Percentiles rank a stretch among this genome's conserved stretches.
Conservation (phyloP, 2,329 filamentous ascomycete species). For the Penicillium capsulatum region DNA sequence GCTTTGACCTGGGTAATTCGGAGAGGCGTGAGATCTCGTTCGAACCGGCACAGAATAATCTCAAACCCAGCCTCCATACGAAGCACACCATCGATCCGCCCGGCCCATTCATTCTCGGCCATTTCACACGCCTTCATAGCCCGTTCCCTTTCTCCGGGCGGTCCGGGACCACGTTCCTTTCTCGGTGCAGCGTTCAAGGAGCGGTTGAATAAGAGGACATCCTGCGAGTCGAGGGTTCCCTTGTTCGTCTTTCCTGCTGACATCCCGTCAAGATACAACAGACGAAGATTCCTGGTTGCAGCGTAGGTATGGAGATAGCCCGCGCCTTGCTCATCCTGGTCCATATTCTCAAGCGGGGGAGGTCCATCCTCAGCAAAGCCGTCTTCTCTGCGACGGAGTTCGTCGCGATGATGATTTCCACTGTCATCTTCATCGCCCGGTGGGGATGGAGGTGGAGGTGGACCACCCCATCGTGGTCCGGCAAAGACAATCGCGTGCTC, state of each 20-base stretch:
- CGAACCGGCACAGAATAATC: slow-evolving; percentile 64
- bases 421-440: slow-evolving; percentile 1
- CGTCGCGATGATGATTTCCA: slow-evolving; percentile 5
- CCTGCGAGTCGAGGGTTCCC: slow-evolving; percentile 66
- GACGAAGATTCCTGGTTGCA: slow-evolving; percentile 53
- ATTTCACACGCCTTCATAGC: slow-evolving; percentile 56
- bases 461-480: slow-evolving; percentile 7
- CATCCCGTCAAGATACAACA: slow-evolving; percentile 68
- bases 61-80: slow-evolving; percentile 69
- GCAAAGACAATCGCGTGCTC: slow-evolving; percentile 69
- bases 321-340: slow-evolving; percentile 25
- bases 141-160: slow-evolving; percentile 46
- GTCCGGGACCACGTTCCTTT: slow-evolving; percentile 1
- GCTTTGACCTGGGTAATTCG: slow-evolving; percentile 31
- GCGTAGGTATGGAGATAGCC: slow-evolving; percentile 65
- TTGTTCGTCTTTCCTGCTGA: slow-evolving; percentile 61
- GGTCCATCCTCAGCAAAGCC: background rate
- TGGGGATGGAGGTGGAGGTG: slow-evolving; percentile 5
- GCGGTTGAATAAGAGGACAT: slow-evolving; percentile 53
- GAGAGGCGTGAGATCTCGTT: slow-evolving; percentile 36
- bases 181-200: slow-evolving; percentile 8
- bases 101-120: slow-evolving; percentile 47
- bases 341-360: background rate
- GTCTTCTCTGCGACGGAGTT: slow-evolving; percentile 10
- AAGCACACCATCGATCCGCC: slow-evolving; percentile 58